Conservation (phyloP, 352 stramenopile genomes). For the Vaucheria bursata region DNA sequence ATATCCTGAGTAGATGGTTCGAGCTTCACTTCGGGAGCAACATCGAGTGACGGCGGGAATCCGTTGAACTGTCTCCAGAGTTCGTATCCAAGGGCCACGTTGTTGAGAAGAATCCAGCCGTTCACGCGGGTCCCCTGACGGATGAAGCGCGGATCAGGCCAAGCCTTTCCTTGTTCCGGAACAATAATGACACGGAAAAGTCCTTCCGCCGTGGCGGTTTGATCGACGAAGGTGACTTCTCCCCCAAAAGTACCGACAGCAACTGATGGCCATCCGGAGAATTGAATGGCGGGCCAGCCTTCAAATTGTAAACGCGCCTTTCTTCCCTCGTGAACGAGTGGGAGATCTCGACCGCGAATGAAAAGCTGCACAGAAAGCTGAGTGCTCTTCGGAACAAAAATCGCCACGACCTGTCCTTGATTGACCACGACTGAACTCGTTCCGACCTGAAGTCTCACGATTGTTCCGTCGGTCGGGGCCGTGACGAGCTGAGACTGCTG, state of each 20-base stretch:
- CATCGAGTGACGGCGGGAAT: background rate
- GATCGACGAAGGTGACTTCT: background rate
- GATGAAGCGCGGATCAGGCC: background rate
- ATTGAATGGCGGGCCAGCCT: constrained; percentile 1
- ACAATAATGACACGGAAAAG: background rate
- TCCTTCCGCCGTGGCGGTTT: background rate
- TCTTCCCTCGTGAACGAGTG: background rate
- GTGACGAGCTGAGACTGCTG: background rate
- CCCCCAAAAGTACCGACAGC: background rate
- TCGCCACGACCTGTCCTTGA: background rate
- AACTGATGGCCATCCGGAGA: background rate
- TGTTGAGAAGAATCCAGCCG: background rate
- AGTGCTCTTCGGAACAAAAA: background rate
- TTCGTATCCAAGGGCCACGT: background rate
- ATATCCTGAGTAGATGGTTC: no score
- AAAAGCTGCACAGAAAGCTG: background rate
- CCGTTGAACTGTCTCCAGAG: background rate
- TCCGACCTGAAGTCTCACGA: background rate
- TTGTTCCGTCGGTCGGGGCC: background rate
- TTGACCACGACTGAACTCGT: background rate
- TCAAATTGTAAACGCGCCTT: background rate
- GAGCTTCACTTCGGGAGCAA: no score
- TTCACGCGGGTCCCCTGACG: background rate
- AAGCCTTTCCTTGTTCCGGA: background rate
- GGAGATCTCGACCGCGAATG: background rate